These are phyloP conservation scores for Mycena vitilis DNA, from an alignment of 768 basidiomycete species.

Conservation along the genomic window DNA sequence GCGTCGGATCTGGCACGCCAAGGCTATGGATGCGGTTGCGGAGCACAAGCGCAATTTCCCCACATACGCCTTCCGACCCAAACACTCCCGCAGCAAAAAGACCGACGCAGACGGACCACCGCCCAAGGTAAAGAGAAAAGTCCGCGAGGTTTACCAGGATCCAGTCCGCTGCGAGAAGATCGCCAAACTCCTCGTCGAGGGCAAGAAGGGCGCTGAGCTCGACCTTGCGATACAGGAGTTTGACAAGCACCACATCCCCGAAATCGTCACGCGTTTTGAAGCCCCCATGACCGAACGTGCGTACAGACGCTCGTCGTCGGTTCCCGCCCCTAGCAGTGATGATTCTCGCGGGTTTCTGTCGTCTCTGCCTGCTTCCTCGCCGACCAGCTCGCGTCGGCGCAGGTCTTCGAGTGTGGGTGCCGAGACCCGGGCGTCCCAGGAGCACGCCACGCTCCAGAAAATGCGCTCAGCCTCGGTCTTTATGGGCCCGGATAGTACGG, in stretches of 20 bases:
- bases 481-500: slow-evolving; percentile 36
- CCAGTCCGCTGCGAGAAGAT: slow-evolving; percentile 74
- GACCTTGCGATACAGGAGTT: slow-evolving; percentile 66
- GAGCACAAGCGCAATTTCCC: slow-evolving; percentile 84
- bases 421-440: slow-evolving; percentile 36
- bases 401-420: slow-evolving; percentile 48
- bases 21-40: slow-evolving; percentile 77
- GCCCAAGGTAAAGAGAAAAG: slow-evolving; percentile 57
- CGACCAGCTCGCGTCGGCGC: slow-evolving; percentile 36
- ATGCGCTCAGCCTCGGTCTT: slow-evolving; percentile 33
- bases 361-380: slow-evolving; percentile 33
- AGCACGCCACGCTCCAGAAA: slow-evolving; percentile 9
- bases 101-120: slow-evolving; percentile 42
- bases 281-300: slow-evolving; percentile 77
- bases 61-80: slow-evolving; percentile 78
- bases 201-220: slow-evolving; percentile 66
- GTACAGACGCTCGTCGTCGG: slow-evolving; percentile 77
- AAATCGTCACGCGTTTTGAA: slow-evolving; percentile 79
- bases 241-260: slow-evolving; percentile 65
- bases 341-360: slow-evolving; percentile 51
- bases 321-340: slow-evolving; percentile 58
- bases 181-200: slow-evolving; percentile 69
- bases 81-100: slow-evolving; percentile 60
- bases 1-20: slow-evolving; percentile 74
- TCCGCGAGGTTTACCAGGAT: slow-evolving; percentile 74